Percentiles rank a stretch among this genome's conserved stretches.
phyloP scores from a whole-genome alignment of 352 stramenopile species.

The Elongisporangium undulatum region DNA sequence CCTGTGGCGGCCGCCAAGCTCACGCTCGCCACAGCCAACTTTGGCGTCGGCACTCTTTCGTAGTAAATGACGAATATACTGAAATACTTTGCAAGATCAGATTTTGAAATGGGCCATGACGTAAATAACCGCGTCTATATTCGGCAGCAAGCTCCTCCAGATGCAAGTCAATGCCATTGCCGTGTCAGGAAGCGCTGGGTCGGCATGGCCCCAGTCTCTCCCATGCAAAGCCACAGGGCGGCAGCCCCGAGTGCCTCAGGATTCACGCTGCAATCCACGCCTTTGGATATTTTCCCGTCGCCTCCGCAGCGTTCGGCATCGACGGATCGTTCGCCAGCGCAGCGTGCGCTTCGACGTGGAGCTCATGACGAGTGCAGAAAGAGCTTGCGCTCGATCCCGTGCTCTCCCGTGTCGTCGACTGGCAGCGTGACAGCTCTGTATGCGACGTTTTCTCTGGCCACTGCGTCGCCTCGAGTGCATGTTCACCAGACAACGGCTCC shows the following conservation, averaged over 20 bases:
- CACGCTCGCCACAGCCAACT: constrained; percentile 15
- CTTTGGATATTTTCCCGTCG: not conserved
- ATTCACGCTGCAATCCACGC: not conserved
- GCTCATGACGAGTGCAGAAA: not conserved
- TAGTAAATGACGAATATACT: not conserved
- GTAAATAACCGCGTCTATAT: not conserved
- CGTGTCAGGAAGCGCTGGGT: too few species aligned
- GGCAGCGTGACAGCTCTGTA: not conserved
- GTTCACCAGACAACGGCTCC: not conserved
- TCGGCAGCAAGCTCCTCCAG: not conserved
- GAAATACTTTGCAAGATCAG: not conserved
- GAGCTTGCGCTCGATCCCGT: not conserved
- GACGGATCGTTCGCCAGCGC: not conserved
- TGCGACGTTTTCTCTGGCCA: not conserved
- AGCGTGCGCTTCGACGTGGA: not conserved
- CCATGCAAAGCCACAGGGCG: not conserved
- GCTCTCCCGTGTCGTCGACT: not conserved
- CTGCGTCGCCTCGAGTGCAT: not conserved
- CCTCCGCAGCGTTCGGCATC: not conserved
- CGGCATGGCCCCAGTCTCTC: not conserved
- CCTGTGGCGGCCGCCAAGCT: constrained; percentile 12
- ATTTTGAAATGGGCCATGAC: too few species aligned
- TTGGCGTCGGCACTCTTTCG: constrained; percentile 12
- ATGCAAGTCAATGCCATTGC: not conserved
- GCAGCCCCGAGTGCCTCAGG: not conserved